Conservation (phyloP, 495 filamentous ascomycete genomes). For the Tetracladium marchalianum region DNA sequence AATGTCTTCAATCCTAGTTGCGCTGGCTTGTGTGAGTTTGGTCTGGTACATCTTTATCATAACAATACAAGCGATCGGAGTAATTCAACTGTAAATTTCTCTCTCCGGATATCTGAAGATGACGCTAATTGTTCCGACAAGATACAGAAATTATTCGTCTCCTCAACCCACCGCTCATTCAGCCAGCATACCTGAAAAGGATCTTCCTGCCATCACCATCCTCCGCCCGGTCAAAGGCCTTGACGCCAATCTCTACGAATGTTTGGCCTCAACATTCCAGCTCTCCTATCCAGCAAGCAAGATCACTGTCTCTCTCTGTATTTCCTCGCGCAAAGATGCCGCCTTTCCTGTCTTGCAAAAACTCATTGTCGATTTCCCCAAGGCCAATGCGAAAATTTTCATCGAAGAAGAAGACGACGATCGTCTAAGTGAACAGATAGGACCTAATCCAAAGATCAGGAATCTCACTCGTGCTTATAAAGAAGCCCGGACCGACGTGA, state of each 20-base stretch:
- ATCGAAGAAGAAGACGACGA: conserved; percentile 62
- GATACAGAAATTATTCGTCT: conserved; percentile 32
- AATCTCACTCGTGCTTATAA: conserved; percentile 71
- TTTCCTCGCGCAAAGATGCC: conserved; percentile 52
- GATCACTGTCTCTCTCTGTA: conserved; percentile 54
- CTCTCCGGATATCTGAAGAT: not conserved
- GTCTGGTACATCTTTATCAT: not conserved
- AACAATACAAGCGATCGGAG: not conserved
- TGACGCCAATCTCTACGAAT: conserved; percentile 61
- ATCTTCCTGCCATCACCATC: conserved; percentile 52
- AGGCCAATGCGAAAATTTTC: conserved; percentile 43
- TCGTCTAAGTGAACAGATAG: conserved; percentile 28
- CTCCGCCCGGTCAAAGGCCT: conserved; percentile 66
- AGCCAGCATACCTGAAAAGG: not conserved
- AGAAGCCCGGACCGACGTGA: conserved; percentile 59
- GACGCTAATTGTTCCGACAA: conserved; percentile 7
- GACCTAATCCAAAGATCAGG: conserved; percentile 70
- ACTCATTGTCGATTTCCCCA: conserved; percentile 46
- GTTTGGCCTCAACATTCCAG: conserved; percentile 56
- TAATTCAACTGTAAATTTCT: not conserved
- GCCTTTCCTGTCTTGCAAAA: conserved; percentile 49
- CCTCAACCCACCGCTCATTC: conserved; percentile 18
- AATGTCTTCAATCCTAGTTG: not conserved
- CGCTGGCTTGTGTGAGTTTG: not conserved
- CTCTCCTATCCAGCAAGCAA: conserved; percentile 52